Evolutionary conservation across 352 stramenopile genomes (phyloP).

Genomic region (Globisporangium cylindrosporum): DNA sequence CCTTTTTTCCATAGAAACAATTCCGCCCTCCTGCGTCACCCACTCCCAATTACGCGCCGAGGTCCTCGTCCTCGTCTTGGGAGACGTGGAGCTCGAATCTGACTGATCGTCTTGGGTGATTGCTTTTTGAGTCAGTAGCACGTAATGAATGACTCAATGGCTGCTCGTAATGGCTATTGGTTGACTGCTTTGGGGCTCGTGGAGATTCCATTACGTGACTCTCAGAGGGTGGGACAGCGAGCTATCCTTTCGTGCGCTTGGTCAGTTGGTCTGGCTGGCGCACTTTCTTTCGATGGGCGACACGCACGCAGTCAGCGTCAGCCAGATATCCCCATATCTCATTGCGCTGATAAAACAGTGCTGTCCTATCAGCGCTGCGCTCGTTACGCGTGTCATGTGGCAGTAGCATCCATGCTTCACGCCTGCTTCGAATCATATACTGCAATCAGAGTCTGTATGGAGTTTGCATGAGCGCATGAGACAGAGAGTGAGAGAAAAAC

Average conservation of each 20-base stretch:
- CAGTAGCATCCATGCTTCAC: too few species aligned
- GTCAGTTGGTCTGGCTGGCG: background rate
- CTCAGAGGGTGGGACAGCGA: background rate
- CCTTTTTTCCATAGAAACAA: background rate
- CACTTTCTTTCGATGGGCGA: background rate
- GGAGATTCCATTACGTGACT: background rate
- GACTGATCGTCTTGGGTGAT: background rate
- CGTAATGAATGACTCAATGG: background rate
- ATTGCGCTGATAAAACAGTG: background rate
- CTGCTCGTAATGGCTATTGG: background rate
- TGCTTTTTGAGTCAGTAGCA: background rate
- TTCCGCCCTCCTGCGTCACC: background rate
- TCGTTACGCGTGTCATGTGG: slow-evolving; percentile 13
- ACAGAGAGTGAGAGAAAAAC: background rate
- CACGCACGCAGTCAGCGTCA: background rate
- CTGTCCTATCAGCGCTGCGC: slow-evolving; percentile 4
- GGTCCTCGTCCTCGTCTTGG: background rate
- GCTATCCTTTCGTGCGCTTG: background rate
- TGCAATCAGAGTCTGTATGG: background rate
- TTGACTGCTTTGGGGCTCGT: background rate
- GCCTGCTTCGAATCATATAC: background rate
- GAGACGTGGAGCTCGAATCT: background rate
- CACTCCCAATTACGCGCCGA: background rate
- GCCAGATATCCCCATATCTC: background rate
- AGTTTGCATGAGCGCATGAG: background rate